Evolutionary conservation across 768 basidiomycete genomes (phyloP).

Genomic region (Collybia sordida): DNA sequence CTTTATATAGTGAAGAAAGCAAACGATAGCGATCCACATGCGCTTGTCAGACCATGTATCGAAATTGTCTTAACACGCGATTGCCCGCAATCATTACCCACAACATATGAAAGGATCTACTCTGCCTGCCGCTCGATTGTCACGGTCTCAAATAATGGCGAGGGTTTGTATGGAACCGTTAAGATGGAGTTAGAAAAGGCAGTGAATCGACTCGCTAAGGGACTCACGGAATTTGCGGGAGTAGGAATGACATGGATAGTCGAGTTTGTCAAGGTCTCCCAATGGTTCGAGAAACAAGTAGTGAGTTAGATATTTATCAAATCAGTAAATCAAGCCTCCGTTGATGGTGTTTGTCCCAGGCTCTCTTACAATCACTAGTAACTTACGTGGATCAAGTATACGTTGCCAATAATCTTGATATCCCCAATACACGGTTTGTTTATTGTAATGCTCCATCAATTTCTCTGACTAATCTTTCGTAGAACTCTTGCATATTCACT

Average conservation of each 20-base stretch:
- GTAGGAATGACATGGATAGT: slow-evolving; percentile 54
- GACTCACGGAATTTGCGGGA: slow-evolving; percentile 29
- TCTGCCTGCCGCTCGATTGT: slow-evolving; percentile 57
- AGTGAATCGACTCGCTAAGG: slow-evolving; percentile 35
- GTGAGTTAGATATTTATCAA: slow-evolving; percentile 37
- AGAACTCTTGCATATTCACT: slow-evolving; percentile 51
- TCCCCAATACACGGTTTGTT: slow-evolving; percentile 46
- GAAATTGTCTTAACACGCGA: slow-evolving; percentile 39
- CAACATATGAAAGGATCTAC: slow-evolving; percentile 60
- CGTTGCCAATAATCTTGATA: slow-evolving; percentile 38
- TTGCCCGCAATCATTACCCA: slow-evolving; percentile 30
- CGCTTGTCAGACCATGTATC: slow-evolving; percentile 34
- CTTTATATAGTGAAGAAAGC: slow-evolving; percentile 13
- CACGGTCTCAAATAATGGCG: slow-evolving; percentile 49
- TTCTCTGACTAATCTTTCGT: no score
- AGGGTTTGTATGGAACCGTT: slow-evolving; percentile 57
- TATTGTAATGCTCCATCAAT: neutral
- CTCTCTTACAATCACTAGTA: slow-evolving; percentile 59
- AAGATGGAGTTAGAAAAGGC: slow-evolving; percentile 61
- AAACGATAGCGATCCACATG: slow-evolving; percentile 27
- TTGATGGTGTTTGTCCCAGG: slow-evolving; percentile 29
- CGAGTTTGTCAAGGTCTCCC: slow-evolving; percentile 53
- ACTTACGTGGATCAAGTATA: slow-evolving; percentile 74
- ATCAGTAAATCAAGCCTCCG: neutral
- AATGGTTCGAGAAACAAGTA: slow-evolving; percentile 65